Conservation (phyloP, 129 eudicot genomes). For the Tagetes patula region DNA sequence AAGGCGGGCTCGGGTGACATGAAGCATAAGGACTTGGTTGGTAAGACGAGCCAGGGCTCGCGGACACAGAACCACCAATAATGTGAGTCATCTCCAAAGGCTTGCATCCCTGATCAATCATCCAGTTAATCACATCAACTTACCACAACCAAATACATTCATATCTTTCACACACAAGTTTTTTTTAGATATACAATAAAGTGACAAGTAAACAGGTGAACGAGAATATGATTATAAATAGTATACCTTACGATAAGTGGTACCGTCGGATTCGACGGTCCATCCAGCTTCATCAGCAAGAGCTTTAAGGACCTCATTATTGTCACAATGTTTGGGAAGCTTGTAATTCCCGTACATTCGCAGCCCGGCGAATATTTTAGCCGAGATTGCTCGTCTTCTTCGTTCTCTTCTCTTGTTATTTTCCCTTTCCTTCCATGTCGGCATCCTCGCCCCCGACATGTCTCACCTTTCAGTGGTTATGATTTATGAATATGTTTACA, state of each 20-base stretch:
- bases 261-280: conserved; percentile 84
- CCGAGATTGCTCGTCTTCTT: conserved; percentile 75
- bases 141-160: neutral
- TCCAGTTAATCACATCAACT: conserved; percentile 5
- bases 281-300: conserved; percentile 83
- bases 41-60: conserved; percentile 70
- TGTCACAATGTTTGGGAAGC: conserved; percentile 79
- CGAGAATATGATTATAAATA: neutral
- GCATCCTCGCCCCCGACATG: conserved; percentile 61
- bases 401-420: conserved; percentile 83
- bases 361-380: conserved; percentile 75
- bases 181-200: no score
- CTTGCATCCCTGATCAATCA: conserved; percentile 62
- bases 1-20: conserved; percentile 54
- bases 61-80: conserved; percentile 70
- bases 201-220: no score
- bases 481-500: no score
- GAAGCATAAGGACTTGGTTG: conserved; percentile 69
- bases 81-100: conserved; percentile 54
- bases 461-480: neutral
- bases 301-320: conserved; percentile 87
- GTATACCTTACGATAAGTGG: conserved; percentile 79
- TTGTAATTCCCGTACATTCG: conserved; percentile 72
- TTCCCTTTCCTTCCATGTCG: conserved; percentile 88
- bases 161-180: neutral